Percentiles rank a stretch among this genome's conserved stretches.
Evolutionary conservation across 305 asterid species (phyloP).

Genomic region (Solanum hybrid): DNA sequence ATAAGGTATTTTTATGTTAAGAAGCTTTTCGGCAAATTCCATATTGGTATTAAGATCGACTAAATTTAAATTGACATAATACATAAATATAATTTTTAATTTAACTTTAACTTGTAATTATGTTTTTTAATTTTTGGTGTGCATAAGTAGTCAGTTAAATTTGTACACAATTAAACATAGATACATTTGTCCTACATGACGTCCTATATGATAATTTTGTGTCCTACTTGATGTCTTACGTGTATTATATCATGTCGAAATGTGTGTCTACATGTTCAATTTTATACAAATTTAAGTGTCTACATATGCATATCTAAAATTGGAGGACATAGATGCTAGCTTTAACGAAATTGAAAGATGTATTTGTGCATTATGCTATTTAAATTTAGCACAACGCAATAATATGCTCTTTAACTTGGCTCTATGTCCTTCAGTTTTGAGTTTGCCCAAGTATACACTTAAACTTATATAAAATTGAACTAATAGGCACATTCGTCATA

Average conservation of each 20-base stretch:
- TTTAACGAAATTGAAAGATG: not conserved
- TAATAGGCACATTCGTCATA: not conserved
- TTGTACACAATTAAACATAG: fast-evolving
- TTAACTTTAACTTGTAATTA: no score
- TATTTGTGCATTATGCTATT: not conserved
- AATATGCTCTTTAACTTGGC: not conserved
- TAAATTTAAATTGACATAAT: not conserved
- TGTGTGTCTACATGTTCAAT: no score
- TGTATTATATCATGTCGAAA: not conserved
- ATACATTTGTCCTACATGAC: no score
- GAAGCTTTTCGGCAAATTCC: not conserved
- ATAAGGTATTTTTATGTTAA: not conserved
- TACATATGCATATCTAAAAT: not conserved
- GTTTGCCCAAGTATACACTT: fast-evolving
- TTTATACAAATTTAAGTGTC: not conserved
- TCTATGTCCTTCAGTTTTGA: not conserved
- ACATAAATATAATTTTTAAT: not conserved
- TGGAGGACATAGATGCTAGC: not conserved
- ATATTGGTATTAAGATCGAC: not conserved
- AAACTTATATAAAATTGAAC: not conserved
- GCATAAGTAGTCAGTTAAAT: fast-evolving
- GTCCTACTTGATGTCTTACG: not conserved
- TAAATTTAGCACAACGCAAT: not conserved
- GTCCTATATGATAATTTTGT: not conserved
- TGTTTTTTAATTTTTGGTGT: fast-evolving